Base-by-base conservation (phyloP, 2,329 filamentous ascomycete species). In the Claviceps sp. region DNA sequence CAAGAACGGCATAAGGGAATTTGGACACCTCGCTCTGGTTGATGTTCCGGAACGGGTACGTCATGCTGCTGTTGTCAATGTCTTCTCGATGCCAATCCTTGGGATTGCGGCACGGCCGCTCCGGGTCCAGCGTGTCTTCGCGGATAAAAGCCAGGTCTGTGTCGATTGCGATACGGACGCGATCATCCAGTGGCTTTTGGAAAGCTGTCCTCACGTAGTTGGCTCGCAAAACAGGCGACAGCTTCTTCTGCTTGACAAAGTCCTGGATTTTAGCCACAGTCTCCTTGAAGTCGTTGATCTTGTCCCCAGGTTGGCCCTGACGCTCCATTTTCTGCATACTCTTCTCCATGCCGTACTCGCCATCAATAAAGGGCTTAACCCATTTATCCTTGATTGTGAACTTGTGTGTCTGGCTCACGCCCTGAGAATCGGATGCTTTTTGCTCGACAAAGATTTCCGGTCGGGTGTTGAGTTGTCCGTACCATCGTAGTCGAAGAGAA, bases 181-280 rank as follows among this genome's bases (percentile, higher is more conserved):
- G 85, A 66, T 94, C 83, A 64, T 98, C 90, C 14, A 87, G 82
- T 5, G 93, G 93, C 58, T 95, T 95, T 68, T 98, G 93, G 73
- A 97, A 98, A 1, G 93, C 93, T 1, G 89, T 95, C 56, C 93
- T 86, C 41, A 84, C 87, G 66, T 97, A 97, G 69, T 95, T 95
- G 56, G 93, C 93, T 49, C 93, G 82, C 50, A 98, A 68, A 37
- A 95, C 78, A 5, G 93, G 93, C 64, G 91, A 81, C 16, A 98
- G 74, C 52, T 86, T 78, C 61, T 87, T 81, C 47, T 86, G 77
- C 61, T 81, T 79, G 64, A 96, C 82, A 61, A 95, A 91, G 1
- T 75, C 73, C 65, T 95, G 89, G 42, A 97, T 87, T 55, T 84
- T 80, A 47, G 82, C 73, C 16, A 91, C 85, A 2, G 85, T 84